Evolutionary conservation across 108 stramenopile genomes (phyloP), one percentile per base, ranked within the genome.

Genomic region (Asterionellopsis glacialis): DNA sequence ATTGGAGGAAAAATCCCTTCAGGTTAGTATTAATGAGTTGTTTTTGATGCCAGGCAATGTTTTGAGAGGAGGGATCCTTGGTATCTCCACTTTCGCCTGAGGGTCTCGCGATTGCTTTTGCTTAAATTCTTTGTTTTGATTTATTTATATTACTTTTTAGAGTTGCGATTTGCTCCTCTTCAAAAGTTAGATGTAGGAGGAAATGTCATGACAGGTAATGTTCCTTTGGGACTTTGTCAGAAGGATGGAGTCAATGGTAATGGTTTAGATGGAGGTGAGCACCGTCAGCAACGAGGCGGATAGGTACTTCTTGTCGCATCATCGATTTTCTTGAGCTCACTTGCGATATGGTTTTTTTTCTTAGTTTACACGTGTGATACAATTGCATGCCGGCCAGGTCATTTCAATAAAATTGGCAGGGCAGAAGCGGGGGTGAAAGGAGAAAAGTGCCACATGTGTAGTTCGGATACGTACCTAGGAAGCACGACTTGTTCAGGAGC

Each of bases 171-270:
- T 63, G 72, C 83, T 11, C 76, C 76, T 4, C 56, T 84, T 22
- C 65, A 72, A 25, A 24, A 45, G 19, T 44, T 84, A 13, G 76
- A 72, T 48, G 39, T 84, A 27, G 73, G 79, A 1, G 79, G 75
- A 3, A 84, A 79, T 49, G 56, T 55, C 11, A 67, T 84, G 11
- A 58, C 68, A 12, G 83, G 83, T 41, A 47, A 72, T 28, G 64
- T 84, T 1, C 83, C 83, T 13, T 70, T 74, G 11, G 18, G 74
- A 21, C 51, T 84, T 13, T 84, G 83, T 45, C 48, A 74, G 48
- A 75, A 72, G 60, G 49, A 47, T 49, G 79, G 77, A 41, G 38
- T 84, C 52, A 84, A 84, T 69, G 67, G 79, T 1, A 80, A 80
- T 56, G 76, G 73, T 15, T 21, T 38, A 38, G 55, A 72, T 12